These are phyloP conservation scores for Globisporangium heterothallicum DNA, from an alignment of 352 stramenopile genomes.

Conservation along the genomic window DNA sequence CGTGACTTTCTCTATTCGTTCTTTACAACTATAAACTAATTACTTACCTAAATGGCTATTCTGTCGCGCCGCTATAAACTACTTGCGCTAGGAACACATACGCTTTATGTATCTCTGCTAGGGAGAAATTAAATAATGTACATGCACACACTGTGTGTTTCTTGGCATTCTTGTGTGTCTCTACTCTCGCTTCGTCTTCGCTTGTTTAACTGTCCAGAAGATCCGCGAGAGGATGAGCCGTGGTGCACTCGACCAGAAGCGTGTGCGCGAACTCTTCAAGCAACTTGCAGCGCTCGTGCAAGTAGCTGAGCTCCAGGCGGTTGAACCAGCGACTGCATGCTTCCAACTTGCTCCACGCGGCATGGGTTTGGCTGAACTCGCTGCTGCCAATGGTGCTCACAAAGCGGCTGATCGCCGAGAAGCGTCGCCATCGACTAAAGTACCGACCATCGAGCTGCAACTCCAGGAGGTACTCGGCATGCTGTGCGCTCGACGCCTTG, in stretches of 20 bases:
- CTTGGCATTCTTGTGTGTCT: neutral
- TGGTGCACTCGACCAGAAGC: conserved; percentile 67
- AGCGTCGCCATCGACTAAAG: conserved; percentile 70
- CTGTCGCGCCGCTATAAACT: no score
- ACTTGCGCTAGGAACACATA: no score
- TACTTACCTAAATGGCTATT: no score
- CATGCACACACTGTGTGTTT: neutral
- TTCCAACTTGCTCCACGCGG: conserved; percentile 54
- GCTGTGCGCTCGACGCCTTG: conserved; percentile 36
- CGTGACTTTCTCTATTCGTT: no score
- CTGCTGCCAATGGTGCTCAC: conserved; percentile 42
- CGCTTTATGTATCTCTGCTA: neutral
- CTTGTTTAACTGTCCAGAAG: conserved; percentile 28
- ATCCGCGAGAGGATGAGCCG: conserved; percentile 65
- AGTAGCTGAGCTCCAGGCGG: conserved; percentile 74
- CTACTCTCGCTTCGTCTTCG: neutral
- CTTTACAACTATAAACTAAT: no score
- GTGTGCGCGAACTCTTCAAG: conserved; percentile 74
- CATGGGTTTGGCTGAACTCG: conserved; percentile 50
- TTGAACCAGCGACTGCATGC: conserved; percentile 74
- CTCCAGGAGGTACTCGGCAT: conserved; percentile 81
- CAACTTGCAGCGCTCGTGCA: conserved; percentile 73
- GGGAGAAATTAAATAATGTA: neutral
- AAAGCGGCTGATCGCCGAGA: conserved; percentile 68
- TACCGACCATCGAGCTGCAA: conserved; percentile 69